Percentiles rank a stretch among this genome's conserved stretches.
Conservation (phyloP, 192 early-diverging fungal species). For the Coemansia aciculifera region DNA sequence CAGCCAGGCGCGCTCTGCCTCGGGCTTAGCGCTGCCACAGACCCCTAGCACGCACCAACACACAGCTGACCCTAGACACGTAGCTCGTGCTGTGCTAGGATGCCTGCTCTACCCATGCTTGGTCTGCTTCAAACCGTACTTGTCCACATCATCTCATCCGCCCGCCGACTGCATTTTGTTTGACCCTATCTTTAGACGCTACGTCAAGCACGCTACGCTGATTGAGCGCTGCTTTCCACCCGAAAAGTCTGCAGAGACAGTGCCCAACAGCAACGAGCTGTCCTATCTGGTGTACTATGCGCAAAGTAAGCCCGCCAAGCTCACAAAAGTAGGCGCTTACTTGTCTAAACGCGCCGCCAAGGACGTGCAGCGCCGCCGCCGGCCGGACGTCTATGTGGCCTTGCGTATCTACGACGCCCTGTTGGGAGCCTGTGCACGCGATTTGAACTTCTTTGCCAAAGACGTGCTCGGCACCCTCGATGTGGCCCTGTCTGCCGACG, state of each 20-base stretch:
- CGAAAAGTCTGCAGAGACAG: constrained; percentile 31
- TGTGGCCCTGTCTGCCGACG: constrained; percentile 57
- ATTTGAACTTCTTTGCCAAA: constrained; percentile 82
- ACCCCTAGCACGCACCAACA: constrained; percentile 1
- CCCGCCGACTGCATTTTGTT: constrained; percentile 37
- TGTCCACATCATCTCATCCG: constrained; percentile 37
- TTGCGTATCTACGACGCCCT: constrained; percentile 76
- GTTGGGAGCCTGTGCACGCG: constrained; percentile 66
- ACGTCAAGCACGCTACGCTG: constrained; percentile 75
- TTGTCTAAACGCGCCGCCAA: constrained; percentile 68
- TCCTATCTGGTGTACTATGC: constrained; percentile 90
- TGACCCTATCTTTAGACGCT: constrained; percentile 54
- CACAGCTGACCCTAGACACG: background rate
- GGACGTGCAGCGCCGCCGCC: constrained; percentile 64
- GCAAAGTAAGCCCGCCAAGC: constrained; percentile 81
- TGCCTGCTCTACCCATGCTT: constrained; percentile 20
- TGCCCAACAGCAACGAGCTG: constrained; percentile 75
- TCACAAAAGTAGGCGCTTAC: constrained; percentile 84
- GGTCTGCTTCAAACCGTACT: constrained; percentile 21
- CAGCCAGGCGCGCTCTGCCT: constrained; percentile 16
- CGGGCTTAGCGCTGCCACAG: constrained; percentile 23
- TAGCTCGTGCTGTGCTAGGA: constrained; percentile 6
- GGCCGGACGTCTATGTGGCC: constrained; percentile 69
- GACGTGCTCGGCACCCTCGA: constrained; percentile 74
- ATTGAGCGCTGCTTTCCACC: constrained; percentile 76